A percentile compares a stretch with the other conserved stretches of the same genome.
phyloP scores from a whole-genome alignment of 2,329 filamentous ascomycete species.

The Claviceps maximensis region DNA sequence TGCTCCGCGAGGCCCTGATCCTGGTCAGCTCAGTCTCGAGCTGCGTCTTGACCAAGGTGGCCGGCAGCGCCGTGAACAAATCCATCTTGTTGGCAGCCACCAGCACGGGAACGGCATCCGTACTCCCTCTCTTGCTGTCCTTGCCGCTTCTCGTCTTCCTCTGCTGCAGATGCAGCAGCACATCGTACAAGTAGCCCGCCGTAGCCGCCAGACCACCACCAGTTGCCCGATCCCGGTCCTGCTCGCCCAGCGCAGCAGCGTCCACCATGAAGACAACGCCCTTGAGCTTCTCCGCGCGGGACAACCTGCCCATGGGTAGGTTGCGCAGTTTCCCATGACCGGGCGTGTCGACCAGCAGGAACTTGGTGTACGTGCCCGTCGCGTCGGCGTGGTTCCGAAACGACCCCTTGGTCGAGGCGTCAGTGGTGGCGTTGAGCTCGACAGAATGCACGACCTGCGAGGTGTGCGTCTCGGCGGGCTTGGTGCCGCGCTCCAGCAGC shows the following conservation, averaged over 20 bases:
- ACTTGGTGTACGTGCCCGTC: conserved; percentile 48
- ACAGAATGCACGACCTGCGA: conserved; percentile 36
- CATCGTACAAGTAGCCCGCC: conserved; percentile 76
- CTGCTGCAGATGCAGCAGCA: conserved; percentile 73
- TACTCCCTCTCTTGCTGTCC: conserved; percentile 19
- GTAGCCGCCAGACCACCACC: conserved; percentile 46
- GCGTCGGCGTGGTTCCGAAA: conserved; percentile 44
- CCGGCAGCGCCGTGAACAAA: conserved; percentile 81
- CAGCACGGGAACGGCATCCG: conserved; percentile 52
- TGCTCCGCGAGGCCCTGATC: conserved; percentile 63
- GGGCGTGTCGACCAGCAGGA: conserved; percentile 76
- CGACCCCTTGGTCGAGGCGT: conserved; percentile 27
- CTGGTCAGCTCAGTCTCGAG: conserved; percentile 72
- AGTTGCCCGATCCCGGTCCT: conserved; percentile 22
- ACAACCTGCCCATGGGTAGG: conserved; percentile 43
- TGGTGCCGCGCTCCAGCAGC: conserved; percentile 46
- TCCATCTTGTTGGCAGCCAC: conserved; percentile 93
- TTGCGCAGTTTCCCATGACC: conserved; percentile 89
- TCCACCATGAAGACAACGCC: conserved; percentile 86
- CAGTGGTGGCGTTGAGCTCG: conserved; percentile 41
- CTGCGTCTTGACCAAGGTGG: conserved; percentile 56
- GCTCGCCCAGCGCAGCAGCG: conserved; percentile 51
- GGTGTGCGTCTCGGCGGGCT: conserved; percentile 37
- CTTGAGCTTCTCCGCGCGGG: conserved; percentile 36
- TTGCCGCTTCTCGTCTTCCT: conserved; percentile 40